Evolutionary conservation across 495 filamentous ascomycete genomes (phyloP).

Genomic region (Lophiotrema nucula): DNA sequence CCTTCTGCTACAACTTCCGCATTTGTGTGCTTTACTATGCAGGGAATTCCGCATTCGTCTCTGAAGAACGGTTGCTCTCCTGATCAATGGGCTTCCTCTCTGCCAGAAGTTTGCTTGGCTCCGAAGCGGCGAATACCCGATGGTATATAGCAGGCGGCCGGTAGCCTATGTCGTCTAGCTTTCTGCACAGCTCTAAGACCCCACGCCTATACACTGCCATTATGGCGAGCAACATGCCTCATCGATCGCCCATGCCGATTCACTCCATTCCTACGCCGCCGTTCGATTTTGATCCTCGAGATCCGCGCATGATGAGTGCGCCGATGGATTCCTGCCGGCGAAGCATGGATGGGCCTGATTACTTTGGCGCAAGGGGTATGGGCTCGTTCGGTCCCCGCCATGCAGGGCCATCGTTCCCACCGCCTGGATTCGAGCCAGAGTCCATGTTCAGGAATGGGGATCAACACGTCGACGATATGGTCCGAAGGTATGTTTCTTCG

Average conservation of each 20-base stretch:
- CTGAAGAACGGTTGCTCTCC: too few relatives aligned
- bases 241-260: conserved; percentile 14
- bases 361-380: conserved; percentile 22
- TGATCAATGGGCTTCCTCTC: too few relatives aligned
- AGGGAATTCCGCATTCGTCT: too few relatives aligned
- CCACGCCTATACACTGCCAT: too few relatives aligned
- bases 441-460: conserved; percentile 12
- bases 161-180: conserved; percentile 1
- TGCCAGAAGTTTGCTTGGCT: not conserved
- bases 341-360: conserved; percentile 26
- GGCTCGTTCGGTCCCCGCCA: conserved; percentile 4
- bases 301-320: conserved; percentile 21
- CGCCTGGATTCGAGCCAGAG: conserved; percentile 22
- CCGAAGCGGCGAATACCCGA: too few relatives aligned
- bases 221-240: conserved; percentile 7
- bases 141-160: too few relatives aligned
- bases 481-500: conserved; percentile 22
- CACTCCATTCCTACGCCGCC: conserved; percentile 14
- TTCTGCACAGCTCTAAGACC: too few relatives aligned
- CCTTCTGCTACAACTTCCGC: too few relatives aligned
- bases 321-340: conserved; percentile 16
- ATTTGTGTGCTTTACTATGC: too few relatives aligned
- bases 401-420: conserved; percentile 7
- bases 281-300: conserved; percentile 29
- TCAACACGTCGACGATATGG: conserved; percentile 21